Evolutionary conservation across 345 rosid species (phyloP).

Genomic region (Citrus mangshanensis): DNA sequence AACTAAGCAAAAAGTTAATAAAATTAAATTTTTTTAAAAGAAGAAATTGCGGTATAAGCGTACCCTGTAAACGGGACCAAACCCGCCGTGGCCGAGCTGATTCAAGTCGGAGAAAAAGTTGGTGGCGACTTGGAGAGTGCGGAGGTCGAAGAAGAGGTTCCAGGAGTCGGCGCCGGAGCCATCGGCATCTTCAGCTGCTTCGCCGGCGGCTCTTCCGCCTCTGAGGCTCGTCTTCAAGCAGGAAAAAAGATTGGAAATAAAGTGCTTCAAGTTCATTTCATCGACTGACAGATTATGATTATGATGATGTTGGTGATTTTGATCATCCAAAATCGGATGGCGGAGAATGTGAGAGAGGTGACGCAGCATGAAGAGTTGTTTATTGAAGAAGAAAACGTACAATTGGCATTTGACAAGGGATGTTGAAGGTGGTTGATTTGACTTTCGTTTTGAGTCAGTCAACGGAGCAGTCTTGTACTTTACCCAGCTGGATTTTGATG

Average conservation of each 20-base stretch:
- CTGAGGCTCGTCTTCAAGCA: constrained; percentile 23
- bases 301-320: background rate
- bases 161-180: constrained; percentile 25
- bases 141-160: constrained; percentile 61
- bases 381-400: background rate
- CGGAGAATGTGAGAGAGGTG: constrained; percentile 1
- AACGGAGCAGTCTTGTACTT: no score
- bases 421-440: background rate
- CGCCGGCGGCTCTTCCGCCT: constrained; percentile 7
- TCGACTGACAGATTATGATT: background rate
- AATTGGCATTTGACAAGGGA: no score
- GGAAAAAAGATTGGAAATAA: constrained; percentile 20
- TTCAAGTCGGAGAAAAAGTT: constrained; percentile 70
- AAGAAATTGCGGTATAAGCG: no score
- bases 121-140: constrained; percentile 65
- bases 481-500: no score
- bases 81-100: constrained; percentile 86
- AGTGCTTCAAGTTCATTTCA: constrained; percentile 31
- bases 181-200: constrained; percentile 15
- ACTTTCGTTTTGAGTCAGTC: no score
- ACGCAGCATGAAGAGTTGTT: background rate
- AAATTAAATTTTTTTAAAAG: no score
- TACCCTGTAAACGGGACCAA: constrained; percentile 91
- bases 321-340: background rate
- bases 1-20: background rate